These are phyloP conservation scores for Aspergillus olivimuriae DNA, from an alignment of 495 filamentous ascomycete genomes.

Conservation along the genomic window DNA sequence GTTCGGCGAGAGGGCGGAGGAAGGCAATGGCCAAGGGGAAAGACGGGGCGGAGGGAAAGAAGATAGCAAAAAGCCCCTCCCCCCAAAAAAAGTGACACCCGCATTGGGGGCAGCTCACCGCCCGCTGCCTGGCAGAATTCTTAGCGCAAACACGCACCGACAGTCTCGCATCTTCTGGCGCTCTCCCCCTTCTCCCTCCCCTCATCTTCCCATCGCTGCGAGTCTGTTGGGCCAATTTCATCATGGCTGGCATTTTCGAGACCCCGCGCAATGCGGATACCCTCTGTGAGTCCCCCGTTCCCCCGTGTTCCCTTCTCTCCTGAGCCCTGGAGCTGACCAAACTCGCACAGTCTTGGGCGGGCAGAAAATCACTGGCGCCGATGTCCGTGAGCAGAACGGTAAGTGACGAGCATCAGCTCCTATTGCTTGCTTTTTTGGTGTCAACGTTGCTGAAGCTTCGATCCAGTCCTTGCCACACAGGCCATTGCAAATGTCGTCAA, in stretches of 20 bases:
- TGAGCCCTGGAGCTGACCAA: constrained; percentile 21
- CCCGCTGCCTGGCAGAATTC: constrained; percentile 38
- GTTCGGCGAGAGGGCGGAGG: constrained; percentile 5
- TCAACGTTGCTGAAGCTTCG: too few relatives aligned
- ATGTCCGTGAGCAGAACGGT: constrained; percentile 96
- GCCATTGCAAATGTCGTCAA: constrained; percentile 98
- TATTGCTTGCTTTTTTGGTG: neutral
- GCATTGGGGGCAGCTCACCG: too few relatives aligned
- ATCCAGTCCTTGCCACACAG: constrained; percentile 82
- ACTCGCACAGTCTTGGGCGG: constrained; percentile 71
- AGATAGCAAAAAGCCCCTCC: constrained; percentile 4
- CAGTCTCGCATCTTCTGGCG: constrained; percentile 22
- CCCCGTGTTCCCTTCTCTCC: constrained; percentile 7
- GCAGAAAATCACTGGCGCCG: constrained; percentile 88
- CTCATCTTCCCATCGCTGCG: constrained; percentile 6
- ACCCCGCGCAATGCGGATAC: constrained; percentile 81
- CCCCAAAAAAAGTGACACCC: too few relatives aligned
- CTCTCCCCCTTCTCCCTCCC: constrained; percentile 14
- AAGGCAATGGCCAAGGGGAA: constrained; percentile 4
- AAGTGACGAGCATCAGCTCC: constrained; percentile 20
- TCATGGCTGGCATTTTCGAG: constrained; percentile 86
- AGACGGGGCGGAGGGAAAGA: constrained; percentile 10
- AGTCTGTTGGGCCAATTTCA: constrained; percentile 8
- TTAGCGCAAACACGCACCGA: constrained; percentile 28
- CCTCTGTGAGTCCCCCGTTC: constrained; percentile 52